Conservation (phyloP, 1,284 basidiomycete species). For the Apiotrichum veenhuisii region DNA sequence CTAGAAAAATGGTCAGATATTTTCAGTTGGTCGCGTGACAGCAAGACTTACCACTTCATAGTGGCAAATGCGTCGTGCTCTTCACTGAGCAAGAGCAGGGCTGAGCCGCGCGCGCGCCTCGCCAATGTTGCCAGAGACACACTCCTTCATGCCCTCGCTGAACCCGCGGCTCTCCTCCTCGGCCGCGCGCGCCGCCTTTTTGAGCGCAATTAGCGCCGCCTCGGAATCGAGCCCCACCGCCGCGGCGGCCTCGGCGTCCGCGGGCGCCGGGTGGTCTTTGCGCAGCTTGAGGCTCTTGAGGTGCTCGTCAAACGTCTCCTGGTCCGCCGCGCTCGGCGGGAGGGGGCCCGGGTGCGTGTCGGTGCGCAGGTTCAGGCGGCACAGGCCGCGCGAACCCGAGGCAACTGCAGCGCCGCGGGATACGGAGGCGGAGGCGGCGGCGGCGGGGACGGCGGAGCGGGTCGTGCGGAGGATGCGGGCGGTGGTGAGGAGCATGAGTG, state of each 20-base stretch:
- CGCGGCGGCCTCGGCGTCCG: background rate
- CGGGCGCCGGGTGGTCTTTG: slow-evolving; percentile 9
- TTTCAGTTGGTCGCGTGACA: no score
- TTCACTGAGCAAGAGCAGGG: no score
- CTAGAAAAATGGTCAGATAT: no score
- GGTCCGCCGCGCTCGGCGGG: background rate
- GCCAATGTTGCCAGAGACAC: no score
- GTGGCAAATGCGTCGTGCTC: no score
- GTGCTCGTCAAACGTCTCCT: slow-evolving; percentile 11
- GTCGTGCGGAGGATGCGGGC: background rate
- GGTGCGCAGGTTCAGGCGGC: slow-evolving; percentile 6
- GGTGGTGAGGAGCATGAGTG: background rate
- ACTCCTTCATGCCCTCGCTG: background rate
- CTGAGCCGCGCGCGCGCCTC: no score
- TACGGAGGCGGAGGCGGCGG: background rate
- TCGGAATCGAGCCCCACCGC: background rate
- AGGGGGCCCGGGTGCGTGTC: background rate
- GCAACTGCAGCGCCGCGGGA: no score
- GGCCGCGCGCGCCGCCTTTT: background rate
- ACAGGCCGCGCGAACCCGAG: slow-evolving; percentile 4
- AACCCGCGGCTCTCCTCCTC: background rate
- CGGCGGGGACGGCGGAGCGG: background rate
- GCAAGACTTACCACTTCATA: no score
- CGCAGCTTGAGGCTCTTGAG: slow-evolving; percentile 1
- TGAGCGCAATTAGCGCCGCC: background rate